Evolutionary conservation across 2,329 filamentous ascomycete species (phyloP), one percentile per base, ranked within the genome.

Genomic region (Aspergillus luchuensis): DNA sequence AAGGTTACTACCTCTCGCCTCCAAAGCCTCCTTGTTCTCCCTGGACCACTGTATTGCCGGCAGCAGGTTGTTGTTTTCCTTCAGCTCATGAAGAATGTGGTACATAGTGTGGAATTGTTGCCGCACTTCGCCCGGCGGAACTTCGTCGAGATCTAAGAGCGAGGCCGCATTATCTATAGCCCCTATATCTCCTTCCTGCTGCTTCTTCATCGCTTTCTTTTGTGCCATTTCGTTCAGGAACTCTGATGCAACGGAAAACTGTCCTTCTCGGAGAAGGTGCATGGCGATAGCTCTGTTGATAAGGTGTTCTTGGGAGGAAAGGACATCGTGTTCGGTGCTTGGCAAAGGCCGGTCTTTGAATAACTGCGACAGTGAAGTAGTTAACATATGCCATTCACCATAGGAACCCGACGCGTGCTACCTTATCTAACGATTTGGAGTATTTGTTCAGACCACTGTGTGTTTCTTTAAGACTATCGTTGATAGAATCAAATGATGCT

Each of bases 221-320:
- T 79, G 74, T 57, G 80, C 77, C 30, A 85, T 86, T 80, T 98
- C 95, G 13, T 84, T 80, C 52, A 97, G 86, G 69, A 99, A 97
- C 1, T 89, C 92, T 15, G 89, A 87, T 11, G 94, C 94, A 2
- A 97, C 93, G 21, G 84, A 84, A 76, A 99, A 99, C 72, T 97
- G 91, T 52, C 95, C 95, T 78, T 98, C 94, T 43, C 95, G 91
- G 41, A 99, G 84, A 21, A 99, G 85, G 73, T 99, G 95, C 92
- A 98, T 97, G 8, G 91, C 91, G 68, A 99, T 96, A 6, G 95
- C 94, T 59, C 93, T 87, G 78, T 97, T 96, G 72, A 98, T 91
- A 11, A 97, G 83, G 15, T 84, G 82, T 4, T 90, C 85, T 66
- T 96, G 88, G 19, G 88, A 85, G 1, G 87, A 88, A 75, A 97